phyloP scores from a whole-genome alignment of 2,329 filamentous ascomycete species.

The Curvularia hawaiiensis region DNA sequence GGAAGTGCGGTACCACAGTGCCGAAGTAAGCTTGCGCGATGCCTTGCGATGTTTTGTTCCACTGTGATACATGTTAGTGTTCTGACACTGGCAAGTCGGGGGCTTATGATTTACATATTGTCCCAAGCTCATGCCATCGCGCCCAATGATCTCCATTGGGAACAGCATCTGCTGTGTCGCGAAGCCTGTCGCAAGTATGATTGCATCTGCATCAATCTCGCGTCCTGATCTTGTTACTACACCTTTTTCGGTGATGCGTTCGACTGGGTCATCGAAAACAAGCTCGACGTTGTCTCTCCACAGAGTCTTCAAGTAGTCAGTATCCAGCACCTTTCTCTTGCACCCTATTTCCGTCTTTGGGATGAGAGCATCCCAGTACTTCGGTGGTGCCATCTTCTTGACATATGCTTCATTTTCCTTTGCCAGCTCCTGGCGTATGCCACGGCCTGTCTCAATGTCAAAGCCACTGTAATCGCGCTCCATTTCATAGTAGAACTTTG shows the following conservation, averaged over 20 bases:
- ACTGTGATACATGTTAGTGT: constrained; percentile 35
- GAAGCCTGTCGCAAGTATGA: constrained; percentile 58
- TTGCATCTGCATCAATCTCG: constrained; percentile 51
- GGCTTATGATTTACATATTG: constrained; percentile 40
- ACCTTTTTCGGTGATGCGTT: constrained; percentile 46
- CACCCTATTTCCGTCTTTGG: constrained; percentile 55
- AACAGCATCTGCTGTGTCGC: constrained; percentile 54
- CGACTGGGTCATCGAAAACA: constrained; percentile 49
- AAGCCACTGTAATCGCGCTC: constrained; percentile 54
- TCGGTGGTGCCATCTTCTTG: constrained; percentile 49
- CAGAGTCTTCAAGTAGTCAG: constrained; percentile 53
- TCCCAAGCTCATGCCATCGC: constrained; percentile 48
- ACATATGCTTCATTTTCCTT: constrained; percentile 52
- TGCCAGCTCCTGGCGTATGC: constrained; percentile 45
- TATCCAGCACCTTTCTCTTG: constrained; percentile 56
- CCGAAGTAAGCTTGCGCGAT: constrained; percentile 55
- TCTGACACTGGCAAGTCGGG: not conserved
- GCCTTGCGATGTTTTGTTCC: constrained; percentile 45
- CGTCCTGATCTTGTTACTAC: constrained; percentile 49
- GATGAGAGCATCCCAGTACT: constrained; percentile 53
- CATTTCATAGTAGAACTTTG: constrained; percentile 51
- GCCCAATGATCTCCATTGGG: constrained; percentile 55
- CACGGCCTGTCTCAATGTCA: constrained; percentile 45
- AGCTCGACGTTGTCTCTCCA: constrained; percentile 53
- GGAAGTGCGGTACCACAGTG: constrained; percentile 51